Base-by-base conservation (phyloP, 2,329 filamentous ascomycete species). In the Penicillium sp. region DNA sequence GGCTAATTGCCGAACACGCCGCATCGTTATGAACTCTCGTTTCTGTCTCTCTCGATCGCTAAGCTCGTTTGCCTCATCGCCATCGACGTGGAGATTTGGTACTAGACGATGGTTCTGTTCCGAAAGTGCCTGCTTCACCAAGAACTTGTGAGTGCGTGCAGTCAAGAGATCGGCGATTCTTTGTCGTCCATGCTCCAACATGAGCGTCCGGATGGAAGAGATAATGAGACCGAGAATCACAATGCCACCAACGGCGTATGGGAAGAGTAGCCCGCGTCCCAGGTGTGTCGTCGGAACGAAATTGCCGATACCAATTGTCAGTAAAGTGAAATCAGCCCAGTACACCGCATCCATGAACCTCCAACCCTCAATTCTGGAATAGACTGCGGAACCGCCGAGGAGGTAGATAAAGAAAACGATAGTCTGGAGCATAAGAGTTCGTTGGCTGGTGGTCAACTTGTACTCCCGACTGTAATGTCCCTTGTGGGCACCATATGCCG, bases 391-490 rank as follows among this genome's bases (percentile, higher is more conserved):
- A 45, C 78, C 78, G 6, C 73, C 68, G 11, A 79, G 68, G 26
- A 79, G 70, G 59, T 79, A 80, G 11, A 78, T 67, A 59, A 77
- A 67, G 55, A 77, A 78, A 6, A 73, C 68, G 48, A 80, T 79
- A 8, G 77, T 80, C 52, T 80, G 78, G 25, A 80, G 62, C 78
- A 80, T 80, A 49, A 80, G 63, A 11, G 85, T 87, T 19, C 85
- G 75, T 68, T 87, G 85, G 38, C 82, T 82, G 25, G 78, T 76
- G 0, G 83, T 87, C 5, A 87, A 76, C 13, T 81, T 78, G 70
- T 86, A 87, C 26, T 84, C 80, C 59, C 80, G 82, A n/a, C 78
- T 77, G 63, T 85, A 87, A 59, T 85, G 81, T 0, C 80, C 81
- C 57, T 73, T 79, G 59, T 78, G 80, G 4, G 85, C 85, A 6